Conservation (phyloP, 106 monocot species). For the Acorus gramineus region DNA sequence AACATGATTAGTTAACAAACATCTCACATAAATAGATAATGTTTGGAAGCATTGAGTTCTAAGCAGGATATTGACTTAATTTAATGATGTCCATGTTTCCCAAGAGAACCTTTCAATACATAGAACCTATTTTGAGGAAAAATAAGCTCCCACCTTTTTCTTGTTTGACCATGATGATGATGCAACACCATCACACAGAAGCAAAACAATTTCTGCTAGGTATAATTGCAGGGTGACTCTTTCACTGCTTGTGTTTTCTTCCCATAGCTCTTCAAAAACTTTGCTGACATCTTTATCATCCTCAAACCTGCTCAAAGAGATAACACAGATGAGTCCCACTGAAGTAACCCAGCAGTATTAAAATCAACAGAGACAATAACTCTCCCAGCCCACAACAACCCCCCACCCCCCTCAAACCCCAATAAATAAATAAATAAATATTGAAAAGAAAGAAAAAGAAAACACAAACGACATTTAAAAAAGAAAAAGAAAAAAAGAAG, state of each 20-base stretch:
- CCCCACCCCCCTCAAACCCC: too few species aligned
- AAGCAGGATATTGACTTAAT: too few species aligned
- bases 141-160: slow-evolving; percentile 53
- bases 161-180: slow-evolving; percentile 95
- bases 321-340: neutral
- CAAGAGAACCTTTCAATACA: neutral
- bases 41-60: too few species aligned
- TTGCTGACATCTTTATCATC: slow-evolving; percentile 86
- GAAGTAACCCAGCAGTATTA: neutral
- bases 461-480: too few species aligned
- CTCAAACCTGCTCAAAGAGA: slow-evolving; percentile 61
- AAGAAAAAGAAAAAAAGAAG: too few species aligned
- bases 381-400: too few species aligned
- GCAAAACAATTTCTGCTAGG: slow-evolving; percentile 57
- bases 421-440: too few species aligned
- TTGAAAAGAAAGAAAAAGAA: too few species aligned
- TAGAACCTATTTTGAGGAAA: neutral
- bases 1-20: neutral
- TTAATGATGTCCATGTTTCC: too few species aligned
- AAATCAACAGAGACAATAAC: too few species aligned
- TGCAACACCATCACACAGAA: slow-evolving; percentile 55
- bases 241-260: slow-evolving; percentile 78
- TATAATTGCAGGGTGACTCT: slow-evolving; percentile 78
- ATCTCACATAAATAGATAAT: neutral
- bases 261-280: slow-evolving; percentile 89